Evolutionary conservation across 1,139 yeast species (phyloP), one percentile per base, ranked within the genome.

Genomic region (Meyerozyma elateridarum): DNA sequence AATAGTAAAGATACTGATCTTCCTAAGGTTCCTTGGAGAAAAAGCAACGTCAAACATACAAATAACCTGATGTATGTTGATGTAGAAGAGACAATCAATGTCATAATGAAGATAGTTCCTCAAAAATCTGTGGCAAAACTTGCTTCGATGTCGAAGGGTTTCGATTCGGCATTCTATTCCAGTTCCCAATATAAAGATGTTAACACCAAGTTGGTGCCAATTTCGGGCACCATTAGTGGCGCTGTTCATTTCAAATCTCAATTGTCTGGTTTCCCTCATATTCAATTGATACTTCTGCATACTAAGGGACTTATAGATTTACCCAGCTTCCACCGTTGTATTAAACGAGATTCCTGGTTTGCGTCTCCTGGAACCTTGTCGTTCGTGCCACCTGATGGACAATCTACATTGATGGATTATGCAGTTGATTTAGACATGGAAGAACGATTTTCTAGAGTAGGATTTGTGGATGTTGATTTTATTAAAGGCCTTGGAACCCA

Each of bases 381-480:
- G 11, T 85, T 89, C 48, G 70, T 84, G 14, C 98, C 98, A 3
- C 95, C 97, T 0, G 96, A 91, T 54, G 97, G 95, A 4, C 70
- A 64, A 39, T 75, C 79, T 25, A 65, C 72, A 4, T 54, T 91
- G 13, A 72, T 82, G 70, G 61, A 73, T 15, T 91, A 91, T 51
- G 64, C 73, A 5, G 54, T 84, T 20, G 85, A 84, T 37, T 52
- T 74, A 24, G 54, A 54, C 33, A 32, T 20, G 25, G 43, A 41
- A 15, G 48, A 49, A 12, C 56, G 52, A 26, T 36, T 43, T 24
- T 49, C 48, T 12, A 46, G 54, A 52, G 44, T 71, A 14, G 93
- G 91, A 0, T 51, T 78, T 7, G 69, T 87, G 2, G 69, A 64
- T 19, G 73, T 80, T 3, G 85, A 79, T 31, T 69, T 78, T 36